phyloP scores from a whole-genome alignment of 2,329 filamentous ascomycete genomes.

The Coleophoma cylindrospora region DNA sequence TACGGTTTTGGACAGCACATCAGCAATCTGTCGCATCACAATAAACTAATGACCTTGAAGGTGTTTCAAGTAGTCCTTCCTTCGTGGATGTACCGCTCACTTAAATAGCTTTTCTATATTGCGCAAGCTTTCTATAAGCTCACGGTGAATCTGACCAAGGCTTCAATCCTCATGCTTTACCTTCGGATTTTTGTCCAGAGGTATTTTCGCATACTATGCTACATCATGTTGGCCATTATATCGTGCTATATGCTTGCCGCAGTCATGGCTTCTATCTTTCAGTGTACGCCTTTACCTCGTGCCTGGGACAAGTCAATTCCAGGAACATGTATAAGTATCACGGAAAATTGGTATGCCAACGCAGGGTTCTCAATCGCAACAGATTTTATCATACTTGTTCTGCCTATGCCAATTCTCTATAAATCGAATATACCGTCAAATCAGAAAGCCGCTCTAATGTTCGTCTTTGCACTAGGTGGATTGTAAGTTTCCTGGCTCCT shows the following conservation, averaged over 20 bases:
- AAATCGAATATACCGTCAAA: conserved; percentile 20
- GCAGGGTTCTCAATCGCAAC: conserved; percentile 30
- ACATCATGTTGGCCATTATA: conserved; percentile 35
- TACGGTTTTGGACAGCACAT: conserved; percentile 39
- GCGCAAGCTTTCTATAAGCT: conserved; percentile 50
- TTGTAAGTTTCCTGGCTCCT: conserved; percentile 23
- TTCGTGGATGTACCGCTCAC: background rate
- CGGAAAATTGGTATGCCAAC: conserved; percentile 44
- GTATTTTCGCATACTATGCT: conserved; percentile 39
- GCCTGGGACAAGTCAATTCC: conserved; percentile 38
- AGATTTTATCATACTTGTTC: conserved; percentile 27
- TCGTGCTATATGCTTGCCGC: conserved; percentile 40
- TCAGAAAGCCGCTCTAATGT: conserved; percentile 43
- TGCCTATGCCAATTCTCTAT: conserved; percentile 28
- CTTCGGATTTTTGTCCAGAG: conserved; percentile 45
- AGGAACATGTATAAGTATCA: conserved; percentile 39
- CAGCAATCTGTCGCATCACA: conserved; percentile 24
- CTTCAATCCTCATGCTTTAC: conserved; percentile 47
- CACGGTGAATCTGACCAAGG: conserved; percentile 47
- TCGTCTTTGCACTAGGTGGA: conserved; percentile 30
- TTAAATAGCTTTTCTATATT: conserved; percentile 41
- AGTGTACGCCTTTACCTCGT: conserved; percentile 42
- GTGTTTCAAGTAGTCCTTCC: conserved; percentile 2
- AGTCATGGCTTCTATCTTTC: conserved; percentile 39
- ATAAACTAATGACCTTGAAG: conserved; percentile 33